Base-by-base conservation (phyloP, 108 stramenopile species). In the Epipyxis sp. region DNA sequence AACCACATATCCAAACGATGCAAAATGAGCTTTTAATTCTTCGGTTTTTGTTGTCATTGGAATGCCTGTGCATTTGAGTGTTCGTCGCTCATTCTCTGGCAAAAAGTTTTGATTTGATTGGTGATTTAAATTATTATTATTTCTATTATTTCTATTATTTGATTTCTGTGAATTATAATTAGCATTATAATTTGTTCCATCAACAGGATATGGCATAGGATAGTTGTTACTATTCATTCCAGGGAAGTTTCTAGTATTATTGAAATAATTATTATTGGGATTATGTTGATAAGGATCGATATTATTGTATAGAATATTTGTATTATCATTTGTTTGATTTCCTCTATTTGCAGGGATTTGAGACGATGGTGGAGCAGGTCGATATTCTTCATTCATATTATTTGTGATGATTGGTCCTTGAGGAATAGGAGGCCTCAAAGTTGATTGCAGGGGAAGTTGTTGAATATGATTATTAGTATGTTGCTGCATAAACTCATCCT, bases 81-180 rank as follows among this genome's bases (percentile, higher is more conserved):
- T 65, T 10, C 61, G 34, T 3, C 61, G 61, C 35, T 65, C 61
- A 37, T 65, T 3, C 34, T 65, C 61, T 16, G 61, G 61, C 34
- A 65, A 65, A n/a, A n/a, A n/a, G 54, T 25, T 57, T 65, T 65
- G 27, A 35, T 35, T 37, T 10, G 61, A 16, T 25, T 29, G 61
- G 6, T 3, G 13, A 65, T 25, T 3, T 29, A 3, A 10, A 32
- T 65, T 25, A 6, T 3, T 13, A 37, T 32, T 25, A 32, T 25
- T 32, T 6, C 61, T 29, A 3, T 29, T 3, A 10, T 10, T 16
- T 65, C 35, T 16, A 32, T 65, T 16, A 32, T 29, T 37, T 3
- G 61, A 3, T 35, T 32, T 29, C 13, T 37, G 3, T 35, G 3
- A 37, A 35, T 65, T 10, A 65, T 65, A 65, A 65, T 32, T 3